Evolutionary conservation across 306 rosid species (phyloP).

Genomic region (Lathyrus oleraceus): DNA sequence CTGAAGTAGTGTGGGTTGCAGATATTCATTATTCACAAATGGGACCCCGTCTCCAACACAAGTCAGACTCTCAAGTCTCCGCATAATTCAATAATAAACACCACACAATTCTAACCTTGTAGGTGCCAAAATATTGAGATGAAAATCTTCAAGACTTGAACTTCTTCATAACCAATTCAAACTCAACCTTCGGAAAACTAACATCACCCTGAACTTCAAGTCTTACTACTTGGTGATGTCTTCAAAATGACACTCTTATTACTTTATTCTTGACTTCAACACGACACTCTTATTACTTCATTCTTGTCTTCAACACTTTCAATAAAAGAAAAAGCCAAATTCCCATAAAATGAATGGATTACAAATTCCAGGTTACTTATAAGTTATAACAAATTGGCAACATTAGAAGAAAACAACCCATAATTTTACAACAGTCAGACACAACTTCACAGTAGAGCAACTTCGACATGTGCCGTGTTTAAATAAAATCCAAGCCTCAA

Average conservation of each 20-base stretch:
- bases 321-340: slow-evolving; percentile 68
- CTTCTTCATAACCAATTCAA: slow-evolving; percentile 65
- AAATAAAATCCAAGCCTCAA: background rate
- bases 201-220: slow-evolving; percentile 54
- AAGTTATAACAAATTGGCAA: slow-evolving; percentile 28
- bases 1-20: slow-evolving; percentile 25
- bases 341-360: slow-evolving; percentile 57
- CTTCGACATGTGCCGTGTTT: background rate
- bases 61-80: slow-evolving; percentile 36
- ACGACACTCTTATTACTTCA: slow-evolving; percentile 64
- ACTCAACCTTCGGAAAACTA: slow-evolving; percentile 63
- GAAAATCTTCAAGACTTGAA: slow-evolving; percentile 79
- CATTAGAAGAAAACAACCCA: slow-evolving; percentile 8
- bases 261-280: slow-evolving; percentile 46
- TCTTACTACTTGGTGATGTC: slow-evolving; percentile 61
- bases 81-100: slow-evolving; percentile 49
- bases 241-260: slow-evolving; percentile 52
- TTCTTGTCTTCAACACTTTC: slow-evolving; percentile 78
- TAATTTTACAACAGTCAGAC: background rate
- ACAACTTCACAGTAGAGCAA: background rate
- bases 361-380: slow-evolving; percentile 13
- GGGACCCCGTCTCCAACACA: slow-evolving; percentile 34
- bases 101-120: slow-evolving; percentile 79
- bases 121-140: slow-evolving; percentile 60
- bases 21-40: slow-evolving; percentile 33